These are phyloP conservation scores for Miscanthus lutarioriparius DNA, from an alignment of 176 grass and related monocot genomes.

Conservation along the genomic window DNA sequence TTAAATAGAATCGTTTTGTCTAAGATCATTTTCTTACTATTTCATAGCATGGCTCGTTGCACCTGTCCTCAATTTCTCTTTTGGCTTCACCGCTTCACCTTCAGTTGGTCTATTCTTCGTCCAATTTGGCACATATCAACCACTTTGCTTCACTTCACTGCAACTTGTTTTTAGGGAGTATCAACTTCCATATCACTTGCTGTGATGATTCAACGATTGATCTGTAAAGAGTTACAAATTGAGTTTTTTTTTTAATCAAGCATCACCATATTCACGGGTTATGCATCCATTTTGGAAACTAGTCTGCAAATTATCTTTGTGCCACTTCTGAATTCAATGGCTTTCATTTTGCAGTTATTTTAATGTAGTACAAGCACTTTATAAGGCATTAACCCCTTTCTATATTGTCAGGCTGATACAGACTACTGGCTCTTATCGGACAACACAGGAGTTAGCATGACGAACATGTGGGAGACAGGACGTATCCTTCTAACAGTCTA, in stretches of 20 bases:
- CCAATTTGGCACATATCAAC: not conserved
- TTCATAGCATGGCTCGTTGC: not conserved
- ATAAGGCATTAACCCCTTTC: constrained; percentile 13
- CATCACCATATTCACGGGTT: not conserved
- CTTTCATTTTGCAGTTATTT: not conserved
- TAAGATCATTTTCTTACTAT: not conserved
- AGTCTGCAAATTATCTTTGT: constrained; percentile 7
- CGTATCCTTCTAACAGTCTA: constrained; percentile 70
- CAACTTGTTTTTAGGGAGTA: not conserved
- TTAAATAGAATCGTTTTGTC: not conserved
- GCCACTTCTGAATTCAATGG: not conserved
- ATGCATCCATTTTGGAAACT: not conserved
- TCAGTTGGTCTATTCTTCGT: not conserved
- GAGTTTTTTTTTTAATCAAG: not conserved
- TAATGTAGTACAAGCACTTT: not conserved
- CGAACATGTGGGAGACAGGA: constrained; percentile 82
- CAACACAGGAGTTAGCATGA: constrained; percentile 77
- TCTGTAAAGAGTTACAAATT: not conserved
- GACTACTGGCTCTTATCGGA: constrained; percentile 92
- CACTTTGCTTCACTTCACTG: not conserved
- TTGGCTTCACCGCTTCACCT: constrained; percentile 22
- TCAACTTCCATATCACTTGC: not conserved
- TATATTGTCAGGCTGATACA: constrained; percentile 60
- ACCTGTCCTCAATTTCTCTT: not conserved
- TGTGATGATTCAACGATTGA: not conserved